Evolutionary conservation across 495 filamentous ascomycete species (phyloP), one percentile per base, ranked within the genome.

Genomic region (Aspergillus steynii): DNA sequence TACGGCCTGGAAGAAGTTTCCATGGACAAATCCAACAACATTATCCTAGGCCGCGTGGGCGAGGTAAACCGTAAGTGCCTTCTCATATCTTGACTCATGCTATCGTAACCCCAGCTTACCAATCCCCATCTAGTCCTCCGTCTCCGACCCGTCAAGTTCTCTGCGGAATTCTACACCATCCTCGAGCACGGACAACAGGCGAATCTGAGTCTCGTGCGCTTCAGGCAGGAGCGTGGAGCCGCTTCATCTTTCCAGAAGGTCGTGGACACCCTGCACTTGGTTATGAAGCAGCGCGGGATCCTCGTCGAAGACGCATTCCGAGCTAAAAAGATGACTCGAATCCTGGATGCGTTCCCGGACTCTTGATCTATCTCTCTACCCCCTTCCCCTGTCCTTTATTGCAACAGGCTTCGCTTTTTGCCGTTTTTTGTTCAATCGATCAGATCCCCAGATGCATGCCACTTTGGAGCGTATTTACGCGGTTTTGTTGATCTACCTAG

Each of bases 151-250:
- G 90, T 96, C 7, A 81, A 86, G 20, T 90, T 98, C 68, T 88
- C 90, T 4, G 82, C 85, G 50, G 91, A 97, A 68, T 82, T 98
- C 65, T 93, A 91, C 74, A 90, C 86, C 9, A 85, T 96, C 10
- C 88, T 93, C 34, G 90, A 96, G 71, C 88, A 91, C 62, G 90
- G 90, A 29, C 75, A 76, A 37, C 84, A 82, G 65, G 81, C 85
- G 56, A 84, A 84, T 58, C 82, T 96, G 20, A 88, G 86, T 71
- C 83, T 97, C 49, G 90, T 88, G 28, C 86, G 90, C 15, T 90
- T 97, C 75, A 92, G 88, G 31, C 94, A 96, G 68, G 90, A 93
- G 67, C 85, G 86, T 50, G 95, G 95, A 20, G 92, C 93, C 0
- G 93, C 90, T 1, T 89, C 85, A 56, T 92, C 88, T 31, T 96